Base-by-base conservation (phyloP, 2,329 filamentous ascomycete species). In the Trichoderma guizhouense region DNA sequence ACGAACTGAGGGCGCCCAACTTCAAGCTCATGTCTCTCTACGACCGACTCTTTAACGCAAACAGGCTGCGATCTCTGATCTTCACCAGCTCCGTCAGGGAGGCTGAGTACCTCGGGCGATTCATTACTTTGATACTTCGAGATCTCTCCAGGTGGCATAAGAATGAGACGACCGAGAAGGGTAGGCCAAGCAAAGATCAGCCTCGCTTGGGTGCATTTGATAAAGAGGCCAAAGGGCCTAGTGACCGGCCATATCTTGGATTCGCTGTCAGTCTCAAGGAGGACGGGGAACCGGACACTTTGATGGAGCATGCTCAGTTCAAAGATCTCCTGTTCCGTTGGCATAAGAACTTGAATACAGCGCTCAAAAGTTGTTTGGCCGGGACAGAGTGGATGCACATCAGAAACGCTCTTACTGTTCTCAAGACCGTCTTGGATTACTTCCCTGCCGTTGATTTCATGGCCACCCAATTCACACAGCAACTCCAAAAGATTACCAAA, bases 361-460 rank as follows among this genome's bases (percentile, higher is more conserved):
- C 95, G 3, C 84, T 99, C 69, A 95, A 94, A 79, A 88, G 88
- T 47, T 98, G 95, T 79, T 86, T 99, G 61, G 89, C 90, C 21
- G 91, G 92, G 32, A 90, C 89, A 36, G 95, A 98, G 81, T 99
- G 96, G 88, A 98, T 98, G 92, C 95, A 98, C 80, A 97, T 98
- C 79, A 91, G 95, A 70, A 99, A 99, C 79, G 94, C 94, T 58
- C 97, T 98, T 75, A 96, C 92, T 72, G 87, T 98, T 5, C 86
- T 99, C 72, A 97, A 96, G 79, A 88, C 89, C 12, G 87, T 97
- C 62, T 88, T 93, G 28, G 90, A 94, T 65, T 88, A 90, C 77
- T 99, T 97, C 86, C 97, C 96, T 5, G 92, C 91, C 18, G 89
- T 98, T 72, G 94, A 97, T 78, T 96, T 94, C 80, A 95, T 97